Conservation (phyloP, 805 yeast species). For the Ogataea ramenticola region DNA sequence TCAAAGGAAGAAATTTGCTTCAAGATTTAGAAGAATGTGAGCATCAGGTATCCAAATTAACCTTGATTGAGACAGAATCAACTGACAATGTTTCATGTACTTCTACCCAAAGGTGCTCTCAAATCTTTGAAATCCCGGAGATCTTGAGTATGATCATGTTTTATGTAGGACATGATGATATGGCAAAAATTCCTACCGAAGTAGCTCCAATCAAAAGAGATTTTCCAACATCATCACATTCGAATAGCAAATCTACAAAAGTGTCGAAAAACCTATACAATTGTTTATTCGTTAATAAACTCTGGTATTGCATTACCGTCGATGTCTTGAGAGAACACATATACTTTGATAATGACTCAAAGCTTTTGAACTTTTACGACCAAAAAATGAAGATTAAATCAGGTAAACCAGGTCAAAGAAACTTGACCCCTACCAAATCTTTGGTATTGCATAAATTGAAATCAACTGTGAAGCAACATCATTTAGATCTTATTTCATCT, state of each 20-base stretch:
- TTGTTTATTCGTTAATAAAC: constrained; percentile 62
- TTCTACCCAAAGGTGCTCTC: neutral
- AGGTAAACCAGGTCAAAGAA: neutral
- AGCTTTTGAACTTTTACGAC: constrained; percentile 22
- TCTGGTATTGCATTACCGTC: constrained; percentile 53
- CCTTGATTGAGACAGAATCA: neutral
- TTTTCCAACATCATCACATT: constrained; percentile 2
- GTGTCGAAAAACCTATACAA: constrained; percentile 35
- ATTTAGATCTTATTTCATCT: constrained; percentile 41
- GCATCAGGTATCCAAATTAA: constrained; percentile 9
- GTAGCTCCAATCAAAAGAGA: constrained; percentile 47
- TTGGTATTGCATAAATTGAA: constrained; percentile 63
- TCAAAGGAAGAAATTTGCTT: constrained; percentile 4
- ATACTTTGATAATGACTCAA: constrained; percentile 42
- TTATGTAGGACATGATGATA: constrained; percentile 47
- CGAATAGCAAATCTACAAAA: constrained; percentile 3
- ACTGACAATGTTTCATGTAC: neutral
- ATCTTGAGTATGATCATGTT: constrained; percentile 54
- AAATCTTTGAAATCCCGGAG: constrained; percentile 70
- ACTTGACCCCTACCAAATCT: constrained; percentile 21
- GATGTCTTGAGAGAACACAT: constrained; percentile 50
- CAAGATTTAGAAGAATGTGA: constrained; percentile 12
- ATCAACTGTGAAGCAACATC: constrained; percentile 36
- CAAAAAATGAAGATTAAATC: constrained; percentile 13
- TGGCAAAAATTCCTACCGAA: constrained; percentile 52